phyloP scores from a whole-genome alignment of 164 flowering plant genomes.

The Liquidambar formosana region DNA sequence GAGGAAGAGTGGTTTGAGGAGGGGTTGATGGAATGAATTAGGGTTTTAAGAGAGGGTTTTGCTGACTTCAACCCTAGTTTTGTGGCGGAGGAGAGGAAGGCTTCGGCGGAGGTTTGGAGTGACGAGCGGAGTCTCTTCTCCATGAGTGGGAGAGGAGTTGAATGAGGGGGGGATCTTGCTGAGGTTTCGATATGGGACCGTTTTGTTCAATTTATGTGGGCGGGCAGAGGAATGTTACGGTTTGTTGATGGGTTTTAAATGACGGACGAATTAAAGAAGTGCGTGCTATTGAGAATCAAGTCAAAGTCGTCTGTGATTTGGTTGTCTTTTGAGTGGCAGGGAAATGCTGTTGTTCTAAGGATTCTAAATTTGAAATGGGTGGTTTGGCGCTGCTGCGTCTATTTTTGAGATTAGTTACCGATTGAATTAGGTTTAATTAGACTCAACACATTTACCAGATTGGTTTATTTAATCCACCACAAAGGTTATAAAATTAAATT shows the following conservation, averaged over 20 bases:
- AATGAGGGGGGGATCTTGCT: neutral
- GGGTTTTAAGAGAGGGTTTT: conserved; percentile 63
- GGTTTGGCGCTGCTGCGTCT: neutral
- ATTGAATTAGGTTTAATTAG: too few species aligned
- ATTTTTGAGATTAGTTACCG: too few species aligned
- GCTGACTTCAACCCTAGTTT: conserved; percentile 43
- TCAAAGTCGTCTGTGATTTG: neutral
- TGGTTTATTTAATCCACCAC: too few species aligned
- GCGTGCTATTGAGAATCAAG: neutral
- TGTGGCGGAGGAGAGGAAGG: conserved; percentile 58
- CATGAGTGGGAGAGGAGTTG: conserved; percentile 37
- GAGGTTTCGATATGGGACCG: neutral
- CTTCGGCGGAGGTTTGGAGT: conserved; percentile 59
- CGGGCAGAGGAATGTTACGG: neutral
- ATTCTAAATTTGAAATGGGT: neutral
- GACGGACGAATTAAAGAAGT: neutral
- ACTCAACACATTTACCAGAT: too few species aligned
- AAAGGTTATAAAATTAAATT: too few species aligned
- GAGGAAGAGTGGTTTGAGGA: conserved; percentile 49
- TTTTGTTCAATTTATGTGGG: conserved; percentile 1
- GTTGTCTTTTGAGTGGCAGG: neutral
- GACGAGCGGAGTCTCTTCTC: conserved; percentile 78
- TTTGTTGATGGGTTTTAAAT: neutral
- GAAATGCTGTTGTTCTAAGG: neutral
- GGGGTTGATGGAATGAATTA: conserved; percentile 47